A percentile compares a stretch with the other conserved stretches of the same genome.
Conservation (phyloP, 192 early-diverging fungal species). For the Backusella liffmaniae region DNA sequence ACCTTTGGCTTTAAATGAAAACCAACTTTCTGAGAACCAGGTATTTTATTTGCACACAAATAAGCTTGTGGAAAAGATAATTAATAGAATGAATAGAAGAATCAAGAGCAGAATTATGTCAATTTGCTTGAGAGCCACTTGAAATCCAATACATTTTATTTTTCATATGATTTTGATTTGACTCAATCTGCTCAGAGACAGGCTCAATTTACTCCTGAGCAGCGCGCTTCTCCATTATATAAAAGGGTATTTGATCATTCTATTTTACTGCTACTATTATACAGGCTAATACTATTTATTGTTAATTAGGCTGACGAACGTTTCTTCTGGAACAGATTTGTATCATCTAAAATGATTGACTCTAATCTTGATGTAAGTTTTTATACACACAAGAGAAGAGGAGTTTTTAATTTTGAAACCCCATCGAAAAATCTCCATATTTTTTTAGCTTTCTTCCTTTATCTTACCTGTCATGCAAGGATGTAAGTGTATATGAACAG, state of each 20-base stretch:
- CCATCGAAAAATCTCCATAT: not conserved
- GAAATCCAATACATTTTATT: conserved; percentile 58
- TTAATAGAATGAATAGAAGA: conserved; percentile 28
- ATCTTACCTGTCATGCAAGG: conserved; percentile 92
- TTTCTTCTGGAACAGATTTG: conserved; percentile 91
- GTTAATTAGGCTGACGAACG: conserved; percentile 75
- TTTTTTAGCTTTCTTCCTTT: conserved; percentile 65
- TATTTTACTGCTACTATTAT: conserved; percentile 3
- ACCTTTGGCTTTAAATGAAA: conserved; percentile 43
- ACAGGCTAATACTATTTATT: not conserved
- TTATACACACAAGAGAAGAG: not conserved
- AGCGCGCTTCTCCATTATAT: conserved; percentile 43
- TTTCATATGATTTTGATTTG: conserved; percentile 85
- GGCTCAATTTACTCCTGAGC: conserved; percentile 38
- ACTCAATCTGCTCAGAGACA: conserved; percentile 84
- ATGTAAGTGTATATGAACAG: conserved; percentile 51
- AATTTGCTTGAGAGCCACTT: conserved; percentile 49
- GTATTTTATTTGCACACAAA: conserved; percentile 24
- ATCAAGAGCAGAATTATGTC: conserved; percentile 49
- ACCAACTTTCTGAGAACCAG: conserved; percentile 40
- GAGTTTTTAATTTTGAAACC: not conserved
- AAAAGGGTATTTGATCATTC: conserved; percentile 45
- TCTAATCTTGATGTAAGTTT: conserved; percentile 32
- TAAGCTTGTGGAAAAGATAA: not conserved
- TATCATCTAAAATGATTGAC: conserved; percentile 70